Evolutionary conservation across 805 yeast genomes (phyloP), one percentile per base, ranked within the genome.

Genomic region (Tetrapisispora iriomotensis): DNA sequence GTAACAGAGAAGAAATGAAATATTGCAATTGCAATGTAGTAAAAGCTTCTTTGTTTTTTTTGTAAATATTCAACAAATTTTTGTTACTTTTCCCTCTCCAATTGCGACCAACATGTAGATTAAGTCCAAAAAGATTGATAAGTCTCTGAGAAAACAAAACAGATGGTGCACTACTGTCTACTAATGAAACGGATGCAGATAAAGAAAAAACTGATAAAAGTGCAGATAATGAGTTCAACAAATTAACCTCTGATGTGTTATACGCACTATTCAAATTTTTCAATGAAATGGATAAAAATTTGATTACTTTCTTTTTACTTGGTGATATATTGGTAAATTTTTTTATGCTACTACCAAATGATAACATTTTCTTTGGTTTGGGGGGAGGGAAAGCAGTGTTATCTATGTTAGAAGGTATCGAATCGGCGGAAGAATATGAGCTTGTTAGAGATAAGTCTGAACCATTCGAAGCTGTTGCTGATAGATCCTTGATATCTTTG

Each of bases 1-100:
- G 38, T 41, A 58, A 47, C 6, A 53, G 37, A 3, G 53, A 48
- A 5, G 50, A 46, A 13, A 51, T 39, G 29, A 54, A 53, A 33
- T 41, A 51, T 39, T 54, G 56, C 24, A 57, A 38, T 35, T 47
- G 51, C 3, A 53, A 37, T 24, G 43, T 43, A n/a, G 47, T 42
- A 13, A 43, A 43, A 8, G 50, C 39, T 12, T 29, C 23, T 2
- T 50, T 48, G 34, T 51, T 47, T 40, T 48, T 51, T 14, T 45
- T 31, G 4, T 50, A 30, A 31, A 51, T 44, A 15, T 42, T 40
- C 2, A 36, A 25, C 8, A 53, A 40, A 17, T 38, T 36, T 3
- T 46, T 42, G 27, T 50, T 54, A 12, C 40, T 36, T 19, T 37
- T 40, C 3, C 46, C 34, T 19, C 43, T 37, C 49, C 54, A 48